phyloP scores from a whole-genome alignment of 139 green algal genomes.

The Chlamydomonas eustigma region DNA sequence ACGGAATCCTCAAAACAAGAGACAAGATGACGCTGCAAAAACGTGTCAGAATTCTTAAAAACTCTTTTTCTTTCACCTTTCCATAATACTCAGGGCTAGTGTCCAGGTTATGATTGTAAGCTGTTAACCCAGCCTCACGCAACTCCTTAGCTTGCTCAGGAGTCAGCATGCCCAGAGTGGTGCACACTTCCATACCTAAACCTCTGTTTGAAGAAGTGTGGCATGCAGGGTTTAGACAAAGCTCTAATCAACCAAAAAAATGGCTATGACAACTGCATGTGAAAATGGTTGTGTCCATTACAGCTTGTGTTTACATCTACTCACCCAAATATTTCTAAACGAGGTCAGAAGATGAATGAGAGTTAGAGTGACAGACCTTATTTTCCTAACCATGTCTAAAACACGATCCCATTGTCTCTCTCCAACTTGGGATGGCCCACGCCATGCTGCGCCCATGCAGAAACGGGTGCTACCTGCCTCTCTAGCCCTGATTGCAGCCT shows the following conservation, averaged over 20 bases:
- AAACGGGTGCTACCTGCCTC: conserved; percentile 94
- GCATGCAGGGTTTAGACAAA: too few relatives aligned
- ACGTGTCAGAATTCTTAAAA: too few relatives aligned
- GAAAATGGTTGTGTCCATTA: too few relatives aligned
- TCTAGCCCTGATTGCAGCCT: conserved; percentile 80
- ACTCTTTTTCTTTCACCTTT: background rate
- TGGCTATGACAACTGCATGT: too few relatives aligned
- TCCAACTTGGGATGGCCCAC: conserved; percentile 85
- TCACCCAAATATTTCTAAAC: too few relatives aligned
- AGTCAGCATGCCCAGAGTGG: conserved; percentile 84
- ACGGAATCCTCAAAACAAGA: too few relatives aligned
- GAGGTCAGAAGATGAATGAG: too few relatives aligned
- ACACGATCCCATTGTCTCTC: conserved; percentile 83
- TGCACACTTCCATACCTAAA: conserved; percentile 88
- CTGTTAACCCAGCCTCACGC: conserved; percentile 87
- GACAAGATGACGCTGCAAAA: too few relatives aligned
- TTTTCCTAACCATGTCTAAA: conserved; percentile 84
- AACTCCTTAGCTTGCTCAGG: conserved; percentile 79
- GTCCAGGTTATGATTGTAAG: conserved; percentile 99
- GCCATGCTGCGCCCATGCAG: conserved; percentile 98
- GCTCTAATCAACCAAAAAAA: too few relatives aligned
- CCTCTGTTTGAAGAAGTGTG: too few relatives aligned
- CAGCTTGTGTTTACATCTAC: too few relatives aligned
- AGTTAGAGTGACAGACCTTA: conserved; percentile 48
- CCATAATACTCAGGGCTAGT: conserved; percentile 80